These are phyloP conservation scores for grape (Vitis vinifera) DNA, from an alignment of 164 flowering plant genomes.

Conservation along the genomic window ASM3070453v1 NC_081814.1:17569001-17569500, in stretches of 20 bases:
- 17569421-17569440: slow-evolving; percentile 19
- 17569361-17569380: not conserved
- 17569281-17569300: slow-evolving; percentile 36
- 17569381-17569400: slow-evolving; percentile 21
- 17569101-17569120: slow-evolving; percentile 32
- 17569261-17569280: slow-evolving; percentile 20
- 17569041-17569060: slow-evolving; percentile 11
- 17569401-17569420: slow-evolving; percentile 31
- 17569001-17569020: not conserved
- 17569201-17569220: slow-evolving; percentile 8
- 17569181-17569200: too few species aligned
- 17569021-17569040: not conserved
- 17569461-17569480: slow-evolving; percentile 5
- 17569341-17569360: not conserved
- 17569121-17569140: slow-evolving; percentile 29
- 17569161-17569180: not conserved
- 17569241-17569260: slow-evolving; percentile 38
- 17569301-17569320: too few species aligned
- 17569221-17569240: slow-evolving; percentile 27
- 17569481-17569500: not conserved
- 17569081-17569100: slow-evolving; percentile 33
- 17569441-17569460: slow-evolving; percentile 12
- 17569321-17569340: too few species aligned
- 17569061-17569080: slow-evolving; percentile 22
- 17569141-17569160: not conserved